Evolutionary conservation across 139 green algal species (phyloP).

Genomic region (Mesotaenium endlicherianum): DNA sequence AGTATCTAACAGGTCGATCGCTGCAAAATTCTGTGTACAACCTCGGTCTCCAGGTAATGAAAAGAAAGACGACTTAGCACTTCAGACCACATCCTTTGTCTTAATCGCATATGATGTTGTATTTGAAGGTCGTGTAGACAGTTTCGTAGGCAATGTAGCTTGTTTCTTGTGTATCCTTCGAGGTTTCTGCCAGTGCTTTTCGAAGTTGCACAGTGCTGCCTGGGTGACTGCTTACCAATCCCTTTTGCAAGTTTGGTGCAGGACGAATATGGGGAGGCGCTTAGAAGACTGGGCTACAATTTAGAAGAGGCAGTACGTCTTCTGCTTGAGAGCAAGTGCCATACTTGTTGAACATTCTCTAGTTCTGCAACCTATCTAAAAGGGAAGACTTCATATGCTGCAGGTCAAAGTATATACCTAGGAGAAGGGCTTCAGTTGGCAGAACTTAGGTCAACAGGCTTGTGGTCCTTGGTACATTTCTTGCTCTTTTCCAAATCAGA

Average conservation of each 20-base stretch:
- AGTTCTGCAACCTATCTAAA: too few relatives aligned
- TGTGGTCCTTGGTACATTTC: too few relatives aligned
- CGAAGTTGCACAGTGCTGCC: background rate
- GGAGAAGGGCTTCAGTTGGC: too few relatives aligned
- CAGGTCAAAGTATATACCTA: too few relatives aligned
- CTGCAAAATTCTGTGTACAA: constrained; percentile 94
- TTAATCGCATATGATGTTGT: background rate
- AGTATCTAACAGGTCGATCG: constrained; percentile 95
- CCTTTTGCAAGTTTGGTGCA: background rate
- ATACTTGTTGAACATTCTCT: too few relatives aligned
- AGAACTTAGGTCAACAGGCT: too few relatives aligned
- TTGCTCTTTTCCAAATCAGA: too few relatives aligned
- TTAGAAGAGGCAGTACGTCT: constrained; percentile 52
- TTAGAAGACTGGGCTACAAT: constrained; percentile 50
- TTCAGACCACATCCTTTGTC: background rate
- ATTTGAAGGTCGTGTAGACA: background rate
- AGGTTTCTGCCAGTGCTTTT: background rate
- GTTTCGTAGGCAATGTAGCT: background rate
- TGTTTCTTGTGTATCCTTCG: background rate
- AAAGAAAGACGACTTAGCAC: background rate
- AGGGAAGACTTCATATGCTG: too few relatives aligned
- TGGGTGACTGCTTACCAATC: background rate
- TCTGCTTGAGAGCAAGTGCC: too few relatives aligned
- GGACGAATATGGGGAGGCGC: constrained; percentile 42
- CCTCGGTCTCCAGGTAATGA: constrained; percentile 71